Evolutionary conservation across 345 rosid genomes (phyloP).

Genomic region (Turnera subulata): DNA sequence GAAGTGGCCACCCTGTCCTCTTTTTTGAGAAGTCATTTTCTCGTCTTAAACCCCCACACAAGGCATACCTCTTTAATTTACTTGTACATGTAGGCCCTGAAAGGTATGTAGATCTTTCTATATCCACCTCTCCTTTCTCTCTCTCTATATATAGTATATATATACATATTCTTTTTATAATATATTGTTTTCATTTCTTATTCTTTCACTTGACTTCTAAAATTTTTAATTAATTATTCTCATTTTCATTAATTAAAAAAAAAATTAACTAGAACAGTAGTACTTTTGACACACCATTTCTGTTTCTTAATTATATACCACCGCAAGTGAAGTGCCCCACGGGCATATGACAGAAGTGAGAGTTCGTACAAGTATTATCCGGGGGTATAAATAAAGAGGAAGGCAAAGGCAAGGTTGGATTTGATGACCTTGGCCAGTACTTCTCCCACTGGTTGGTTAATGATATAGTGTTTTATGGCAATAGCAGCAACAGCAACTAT

Average conservation of each 20-base stretch:
- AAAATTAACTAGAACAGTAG: too few species aligned
- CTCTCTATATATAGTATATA: background rate
- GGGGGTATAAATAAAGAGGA: constrained; percentile 22
- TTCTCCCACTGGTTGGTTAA: background rate
- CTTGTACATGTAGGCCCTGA: constrained; percentile 44
- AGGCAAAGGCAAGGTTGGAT: too few species aligned
- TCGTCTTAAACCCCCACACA: constrained; percentile 35
- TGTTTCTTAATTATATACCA: too few species aligned
- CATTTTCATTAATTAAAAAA: too few species aligned
- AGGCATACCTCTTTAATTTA: constrained; percentile 20
- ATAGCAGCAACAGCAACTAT: constrained; percentile 46
- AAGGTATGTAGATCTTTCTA: constrained; percentile 43
- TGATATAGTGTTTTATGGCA: constrained; percentile 52
- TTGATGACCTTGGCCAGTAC: background rate
- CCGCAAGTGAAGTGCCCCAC: too few species aligned
- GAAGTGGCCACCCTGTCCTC: background rate
- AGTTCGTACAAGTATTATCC: constrained; percentile 22
- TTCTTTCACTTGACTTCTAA: too few species aligned
- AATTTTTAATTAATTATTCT: too few species aligned
- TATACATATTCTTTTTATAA: too few species aligned
- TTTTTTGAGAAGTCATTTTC: constrained; percentile 64
- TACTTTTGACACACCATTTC: too few species aligned
- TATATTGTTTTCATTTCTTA: too few species aligned
- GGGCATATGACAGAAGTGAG: too few species aligned
- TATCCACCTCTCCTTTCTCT: background rate